phyloP scores from a whole-genome alignment of 2,329 filamentous ascomycete species.

The Arthroderma sp. region DNA sequence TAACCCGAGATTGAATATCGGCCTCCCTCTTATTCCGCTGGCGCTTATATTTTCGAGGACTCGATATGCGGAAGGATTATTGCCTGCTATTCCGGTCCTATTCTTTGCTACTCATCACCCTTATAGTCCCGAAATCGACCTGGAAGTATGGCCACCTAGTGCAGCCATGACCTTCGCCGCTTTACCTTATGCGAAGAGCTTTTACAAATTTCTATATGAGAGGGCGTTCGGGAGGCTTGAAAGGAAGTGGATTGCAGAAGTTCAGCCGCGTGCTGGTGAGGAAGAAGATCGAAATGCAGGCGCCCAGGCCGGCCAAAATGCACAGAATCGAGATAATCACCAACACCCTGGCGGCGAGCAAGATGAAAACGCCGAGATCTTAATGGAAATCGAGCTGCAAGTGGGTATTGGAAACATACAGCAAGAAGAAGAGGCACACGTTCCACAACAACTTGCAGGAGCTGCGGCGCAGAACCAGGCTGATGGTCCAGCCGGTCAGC shows the following conservation, averaged over 20 bases:
- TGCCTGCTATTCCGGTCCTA: conserved; percentile 49
- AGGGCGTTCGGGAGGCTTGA: conserved; percentile 45
- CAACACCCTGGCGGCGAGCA: conserved; percentile 23
- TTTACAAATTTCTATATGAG: conserved; percentile 52
- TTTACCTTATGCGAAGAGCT: conserved; percentile 50
- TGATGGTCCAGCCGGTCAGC: conserved; percentile 13
- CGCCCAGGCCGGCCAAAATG: conserved; percentile 10
- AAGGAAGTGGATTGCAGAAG: conserved; percentile 48
- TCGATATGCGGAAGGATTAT: conserved; percentile 47
- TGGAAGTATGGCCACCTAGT: conserved; percentile 52
- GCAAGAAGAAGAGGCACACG: conserved; percentile 24
- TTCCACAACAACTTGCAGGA: conserved; percentile 14
- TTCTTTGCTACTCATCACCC: conserved; percentile 38
- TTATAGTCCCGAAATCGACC: conserved; percentile 31
- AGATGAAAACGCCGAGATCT: conserved; percentile 27
- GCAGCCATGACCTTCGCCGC: conserved; percentile 52
- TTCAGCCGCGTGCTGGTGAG: conserved; percentile 43
- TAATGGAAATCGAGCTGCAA: conserved; percentile 40
- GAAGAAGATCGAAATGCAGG: conserved; percentile 9
- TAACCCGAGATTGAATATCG: conserved; percentile 42
- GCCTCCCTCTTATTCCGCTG: conserved; percentile 54
- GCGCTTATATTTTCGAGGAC: conserved; percentile 56
- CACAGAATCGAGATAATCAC: conserved; percentile 19
- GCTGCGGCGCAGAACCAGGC: conserved; percentile 17
- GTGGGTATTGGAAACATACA: conserved; percentile 35